phyloP scores from a whole-genome alignment of 2,329 filamentous ascomycete genomes.

The Diaporthe aspalathi region DNA sequence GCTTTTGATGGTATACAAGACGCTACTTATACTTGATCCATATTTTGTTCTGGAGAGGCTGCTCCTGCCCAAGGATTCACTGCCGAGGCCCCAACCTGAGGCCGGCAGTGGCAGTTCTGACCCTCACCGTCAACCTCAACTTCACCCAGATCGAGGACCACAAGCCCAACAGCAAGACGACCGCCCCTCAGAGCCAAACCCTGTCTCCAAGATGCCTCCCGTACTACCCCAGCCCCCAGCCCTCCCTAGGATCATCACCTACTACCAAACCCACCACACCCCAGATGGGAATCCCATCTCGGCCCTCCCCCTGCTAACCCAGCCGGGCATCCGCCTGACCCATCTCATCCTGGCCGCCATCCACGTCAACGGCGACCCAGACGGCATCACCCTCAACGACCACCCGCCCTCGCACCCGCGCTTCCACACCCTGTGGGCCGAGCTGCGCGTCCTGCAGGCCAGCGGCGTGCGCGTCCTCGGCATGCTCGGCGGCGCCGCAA shows the following conservation, averaged over 20 bases:
- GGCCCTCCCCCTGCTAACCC: conserved; percentile 54
- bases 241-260: conserved; percentile 49
- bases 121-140: conserved; percentile 12
- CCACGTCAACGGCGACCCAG: conserved; percentile 76
- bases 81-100: not conserved
- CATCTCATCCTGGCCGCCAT: conserved; percentile 84
- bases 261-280: conserved; percentile 58
- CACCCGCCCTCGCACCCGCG: conserved; percentile 72
- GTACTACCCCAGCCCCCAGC: conserved; percentile 42
- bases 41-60: conserved; percentile 35
- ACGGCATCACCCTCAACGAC: conserved; percentile 79
- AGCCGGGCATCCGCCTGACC: conserved; percentile 60
- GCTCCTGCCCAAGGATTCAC: conserved; percentile 1
- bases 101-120: not conserved
- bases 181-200: not conserved
- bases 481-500: conserved; percentile 84
- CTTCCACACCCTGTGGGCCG: conserved; percentile 76
- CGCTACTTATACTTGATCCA: conserved; percentile 32
- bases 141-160: not conserved
- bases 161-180: not conserved
- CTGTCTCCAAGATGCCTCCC: conserved; percentile 44
- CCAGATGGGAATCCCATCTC: conserved; percentile 52
- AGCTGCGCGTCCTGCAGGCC: conserved; percentile 75
- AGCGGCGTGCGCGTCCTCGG: conserved; percentile 79
- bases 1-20: conserved; percentile 38